Conservation (phyloP, 768 basidiomycete species). For the Mycena albidolilacea region DNA sequence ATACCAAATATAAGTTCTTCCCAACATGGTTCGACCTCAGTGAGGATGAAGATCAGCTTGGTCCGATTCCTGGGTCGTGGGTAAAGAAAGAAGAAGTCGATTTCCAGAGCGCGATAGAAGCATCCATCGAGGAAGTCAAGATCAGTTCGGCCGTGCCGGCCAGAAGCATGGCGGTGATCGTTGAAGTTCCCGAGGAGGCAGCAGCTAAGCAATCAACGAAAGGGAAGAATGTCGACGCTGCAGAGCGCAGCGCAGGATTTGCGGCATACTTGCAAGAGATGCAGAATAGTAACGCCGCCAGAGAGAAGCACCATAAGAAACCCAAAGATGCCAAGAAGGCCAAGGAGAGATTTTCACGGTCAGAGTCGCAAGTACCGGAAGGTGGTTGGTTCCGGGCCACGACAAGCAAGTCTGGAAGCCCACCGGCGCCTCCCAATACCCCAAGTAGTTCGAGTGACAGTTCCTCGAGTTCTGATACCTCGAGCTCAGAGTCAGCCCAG, state of each 20-base stretch:
- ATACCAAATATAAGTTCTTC: slow-evolving; percentile 12
- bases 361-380: slow-evolving; percentile 10
- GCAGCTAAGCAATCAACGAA: not conserved
- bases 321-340: no score
- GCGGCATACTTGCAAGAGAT: slow-evolving; percentile 9
- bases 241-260: slow-evolving; percentile 16
- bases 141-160: no score
- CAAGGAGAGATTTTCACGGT: not conserved
- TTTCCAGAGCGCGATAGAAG: not conserved
- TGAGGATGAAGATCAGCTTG: no score
- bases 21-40: slow-evolving; percentile 26
- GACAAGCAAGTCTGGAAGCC: not conserved
- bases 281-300: not conserved
- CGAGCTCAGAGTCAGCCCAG: not conserved
- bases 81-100: not conserved
- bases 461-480: not conserved
- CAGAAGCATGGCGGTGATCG: slow-evolving; percentile 21
- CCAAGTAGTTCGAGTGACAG: not conserved
- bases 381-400: slow-evolving; percentile 25
- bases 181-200: slow-evolving; percentile 14
- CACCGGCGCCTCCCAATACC: not conserved
- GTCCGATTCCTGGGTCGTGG: not conserved
- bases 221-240: slow-evolving; percentile 8
- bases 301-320: no score
- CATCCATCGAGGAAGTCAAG: not conserved